phyloP scores from a whole-genome alignment of 805 yeast species.

The Citeromyces nyonsensis region DNA sequence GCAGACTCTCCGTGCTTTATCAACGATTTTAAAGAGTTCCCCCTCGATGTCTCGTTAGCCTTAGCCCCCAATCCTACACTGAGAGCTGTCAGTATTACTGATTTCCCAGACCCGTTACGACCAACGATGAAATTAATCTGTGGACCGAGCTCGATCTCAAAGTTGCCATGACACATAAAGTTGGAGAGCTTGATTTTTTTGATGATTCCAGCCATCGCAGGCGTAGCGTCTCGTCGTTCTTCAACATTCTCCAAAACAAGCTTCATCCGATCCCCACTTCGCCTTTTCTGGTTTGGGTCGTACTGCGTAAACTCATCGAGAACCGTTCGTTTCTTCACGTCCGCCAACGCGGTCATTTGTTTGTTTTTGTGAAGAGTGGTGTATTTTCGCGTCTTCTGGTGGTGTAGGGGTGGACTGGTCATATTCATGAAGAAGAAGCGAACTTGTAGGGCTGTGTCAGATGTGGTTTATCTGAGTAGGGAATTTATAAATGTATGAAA shows the following conservation, averaged over 20 bases:
- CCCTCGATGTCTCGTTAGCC: conserved; percentile 80
- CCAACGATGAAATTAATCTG: conserved; percentile 80
- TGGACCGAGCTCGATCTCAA: conserved; percentile 63
- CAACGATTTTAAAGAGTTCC: conserved; percentile 48
- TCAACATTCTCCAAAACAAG: conserved; percentile 1
- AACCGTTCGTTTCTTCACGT: conserved; percentile 1
- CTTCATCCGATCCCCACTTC: conserved; percentile 3
- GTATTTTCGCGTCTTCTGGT: too few relatives aligned
- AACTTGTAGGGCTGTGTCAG: too few relatives aligned
- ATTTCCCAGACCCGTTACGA: conserved; percentile 82
- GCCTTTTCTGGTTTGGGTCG: conserved; percentile 8
- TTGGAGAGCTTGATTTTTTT: conserved; percentile 47
- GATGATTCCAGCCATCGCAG: conserved; percentile 52
- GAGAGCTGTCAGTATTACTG: conserved; percentile 78
- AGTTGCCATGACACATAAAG: conserved; percentile 84
- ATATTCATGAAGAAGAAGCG: too few relatives aligned
- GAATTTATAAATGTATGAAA: too few relatives aligned
- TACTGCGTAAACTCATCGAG: conserved; percentile 12
- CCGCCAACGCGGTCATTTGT: neutral
- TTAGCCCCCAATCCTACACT: conserved; percentile 81
- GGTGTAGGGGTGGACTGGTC: too few relatives aligned
- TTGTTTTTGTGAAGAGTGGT: too few relatives aligned
- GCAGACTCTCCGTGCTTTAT: conserved; percentile 63
- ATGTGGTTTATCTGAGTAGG: too few relatives aligned
- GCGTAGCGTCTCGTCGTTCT: conserved; percentile 8